phyloP scores from a whole-genome alignment of 768 basidiomycete species.

The Mycena epipterygia region DNA sequence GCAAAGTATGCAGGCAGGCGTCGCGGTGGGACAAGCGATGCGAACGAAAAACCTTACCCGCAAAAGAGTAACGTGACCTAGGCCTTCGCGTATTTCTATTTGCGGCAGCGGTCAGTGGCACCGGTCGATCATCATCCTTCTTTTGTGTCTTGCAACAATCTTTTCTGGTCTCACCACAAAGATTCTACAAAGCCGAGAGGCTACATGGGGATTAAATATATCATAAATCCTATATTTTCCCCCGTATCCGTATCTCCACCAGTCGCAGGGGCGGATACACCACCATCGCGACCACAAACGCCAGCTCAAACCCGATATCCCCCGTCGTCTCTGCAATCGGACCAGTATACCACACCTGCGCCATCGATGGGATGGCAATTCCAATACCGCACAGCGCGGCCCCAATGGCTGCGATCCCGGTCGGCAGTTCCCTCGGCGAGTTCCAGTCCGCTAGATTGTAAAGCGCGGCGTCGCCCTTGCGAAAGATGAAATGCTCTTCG shows the following conservation, averaged over 20 bases:
- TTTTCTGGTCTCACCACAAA: neutral
- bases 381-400: conserved; percentile 68
- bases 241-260: conserved; percentile 56
- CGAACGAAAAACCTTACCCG: neutral
- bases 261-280: conserved; percentile 71
- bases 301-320: conserved; percentile 88
- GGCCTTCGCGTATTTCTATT: neutral
- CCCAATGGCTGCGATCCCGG: conserved; percentile 74
- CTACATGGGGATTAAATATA: too few relatives aligned
- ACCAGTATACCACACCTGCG: conserved; percentile 83
- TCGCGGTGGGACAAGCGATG: conserved; percentile 5
- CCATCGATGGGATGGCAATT: conserved; percentile 76
- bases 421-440: conserved; percentile 66
- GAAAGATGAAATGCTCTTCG: conserved; percentile 79
- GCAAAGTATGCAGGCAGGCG: neutral
- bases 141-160: conserved; percentile 1
- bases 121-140: neutral
- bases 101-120: neutral
- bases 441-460: conserved; percentile 77
- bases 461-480: conserved; percentile 60
- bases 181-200: conserved; percentile 13
- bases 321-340: conserved; percentile 79
- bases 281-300: conserved; percentile 66
- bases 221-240: conserved; percentile 27
- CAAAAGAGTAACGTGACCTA: neutral